Base-by-base conservation (phyloP, 106 monocot species). In the Ottelia alismoides region DNA sequence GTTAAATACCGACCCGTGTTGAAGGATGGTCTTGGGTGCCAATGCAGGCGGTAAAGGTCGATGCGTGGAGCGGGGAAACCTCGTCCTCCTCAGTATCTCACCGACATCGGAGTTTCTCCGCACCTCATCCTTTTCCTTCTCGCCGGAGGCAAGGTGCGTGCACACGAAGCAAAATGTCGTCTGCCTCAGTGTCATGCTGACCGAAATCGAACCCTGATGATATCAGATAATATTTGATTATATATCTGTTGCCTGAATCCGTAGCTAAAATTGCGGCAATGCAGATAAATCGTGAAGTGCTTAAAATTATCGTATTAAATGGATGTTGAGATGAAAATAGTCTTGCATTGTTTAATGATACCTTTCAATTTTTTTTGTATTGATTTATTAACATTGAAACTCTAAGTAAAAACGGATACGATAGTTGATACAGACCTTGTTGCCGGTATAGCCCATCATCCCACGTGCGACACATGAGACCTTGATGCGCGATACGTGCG, bases 141-240 rank as follows among this genome's bases (percentile, higher is more conserved):
- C 84, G 57, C 90, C 90, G 0, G 90, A 91, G 17, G 90, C 84
- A 60, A 91, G 63, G 67, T 91, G 90, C 30, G 84, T 81, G 56
- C 90, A 91, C 2, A 84, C 78, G 22, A 91, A 72, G 75, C 84
- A 91, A 64, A 91, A 81, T 58, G 84, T 91, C 27, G 84, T 91
- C 23, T 77, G 62, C 12, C 76, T 84, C 56, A 91, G 46, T 25
- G 27, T 67, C 25, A 91, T 75, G 25, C 90, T 72, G 14, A 81
- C 78, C 0, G 84, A 80, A 6, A 84, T 74, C 0, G 90, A 71
- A n/a, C 90, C 90, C 90, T 90, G 74, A 22, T 17, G 12, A 56
- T 22, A 40, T 22, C 20, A 53, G 52, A 47, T 26, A 27, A 17
- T 5, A 47, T 11, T 10, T 25, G 25, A 0, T 25, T 7, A 19